phyloP scores from a whole-genome alignment of 2,329 filamentous ascomycete species.

The Ascochyta fabae region DNA sequence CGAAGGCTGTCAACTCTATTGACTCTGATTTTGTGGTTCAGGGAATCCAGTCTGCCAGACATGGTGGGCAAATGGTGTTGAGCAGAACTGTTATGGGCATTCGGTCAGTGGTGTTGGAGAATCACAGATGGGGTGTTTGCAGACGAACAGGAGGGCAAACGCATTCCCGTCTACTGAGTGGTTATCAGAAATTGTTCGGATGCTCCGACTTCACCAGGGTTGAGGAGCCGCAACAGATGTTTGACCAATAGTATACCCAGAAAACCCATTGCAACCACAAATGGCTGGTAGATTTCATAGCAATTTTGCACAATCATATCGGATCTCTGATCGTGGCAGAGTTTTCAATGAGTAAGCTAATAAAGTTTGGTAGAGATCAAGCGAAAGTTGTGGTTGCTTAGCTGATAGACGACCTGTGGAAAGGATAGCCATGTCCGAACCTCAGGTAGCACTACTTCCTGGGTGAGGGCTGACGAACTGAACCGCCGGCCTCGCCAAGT shows the following conservation, averaged over 20 bases:
- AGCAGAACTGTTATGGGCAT: background rate
- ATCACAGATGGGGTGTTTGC: background rate
- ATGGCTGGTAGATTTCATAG: background rate
- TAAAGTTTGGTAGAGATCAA: background rate
- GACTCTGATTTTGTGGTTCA: background rate
- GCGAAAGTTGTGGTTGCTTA: background rate
- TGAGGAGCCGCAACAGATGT: background rate
- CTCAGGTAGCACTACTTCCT: background rate
- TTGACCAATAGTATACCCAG: background rate
- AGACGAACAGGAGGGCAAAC: background rate
- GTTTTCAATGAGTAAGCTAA: too few relatives aligned
- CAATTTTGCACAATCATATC: too few relatives aligned
- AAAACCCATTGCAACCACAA: background rate
- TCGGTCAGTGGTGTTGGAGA: background rate
- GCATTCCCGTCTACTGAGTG: background rate
- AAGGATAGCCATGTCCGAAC: background rate
- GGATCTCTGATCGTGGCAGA: too few relatives aligned
- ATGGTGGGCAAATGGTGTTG: background rate
- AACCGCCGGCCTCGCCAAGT: background rate
- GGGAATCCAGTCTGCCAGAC: background rate
- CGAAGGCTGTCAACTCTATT: background rate
- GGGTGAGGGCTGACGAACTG: background rate
- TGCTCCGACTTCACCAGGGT: background rate
- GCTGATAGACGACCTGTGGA: background rate
- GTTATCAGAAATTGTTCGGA: background rate